A percentile compares a stretch with the other conserved stretches of the same genome.
Conservation (phyloP, 192 early-diverging fungal genomes). For the Dimargaris cristalligena region DNA sequence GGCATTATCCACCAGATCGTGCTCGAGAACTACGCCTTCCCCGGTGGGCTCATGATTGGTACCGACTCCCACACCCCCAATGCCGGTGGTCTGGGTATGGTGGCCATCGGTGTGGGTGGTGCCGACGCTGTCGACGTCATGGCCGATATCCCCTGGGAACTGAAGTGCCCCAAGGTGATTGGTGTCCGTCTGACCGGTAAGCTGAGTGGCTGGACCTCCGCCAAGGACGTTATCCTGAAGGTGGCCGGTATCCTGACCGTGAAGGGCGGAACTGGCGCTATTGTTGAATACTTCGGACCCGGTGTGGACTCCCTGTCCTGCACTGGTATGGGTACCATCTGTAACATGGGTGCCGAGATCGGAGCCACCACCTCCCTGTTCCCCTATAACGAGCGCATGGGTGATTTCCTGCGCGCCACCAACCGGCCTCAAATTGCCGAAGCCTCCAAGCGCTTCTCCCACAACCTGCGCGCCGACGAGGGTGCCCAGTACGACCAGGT, state of each 20-base stretch:
- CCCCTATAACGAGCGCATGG: slow-evolving; percentile 87
- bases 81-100: slow-evolving; percentile 90
- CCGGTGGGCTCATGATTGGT: slow-evolving; percentile 90
- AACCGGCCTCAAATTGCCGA: slow-evolving; percentile 60
- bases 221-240: slow-evolving; percentile 91
- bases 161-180: slow-evolving; percentile 93
- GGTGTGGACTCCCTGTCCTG: slow-evolving; percentile 88
- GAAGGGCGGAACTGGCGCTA: slow-evolving; percentile 91
- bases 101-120: slow-evolving; percentile 93
- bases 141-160: slow-evolving; percentile 96
- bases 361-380: slow-evolving; percentile 95
- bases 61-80: slow-evolving; percentile 98
- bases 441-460: slow-evolving; percentile 59
- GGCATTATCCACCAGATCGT: slow-evolving; percentile 96
- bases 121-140: slow-evolving; percentile 99
- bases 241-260: slow-evolving; percentile 91
- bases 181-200: slow-evolving; percentile 82
- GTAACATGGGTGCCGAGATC: slow-evolving; percentile 99
- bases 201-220: slow-evolving; percentile 80
- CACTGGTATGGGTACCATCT: slow-evolving; percentile 98
- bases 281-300: slow-evolving; percentile 94
- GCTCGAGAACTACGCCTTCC: slow-evolving; percentile 95
- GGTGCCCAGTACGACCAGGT: slow-evolving; percentile 81
- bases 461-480: slow-evolving; percentile 80
- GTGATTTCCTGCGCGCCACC: slow-evolving; percentile 78